Evolutionary conservation across 345 rosid genomes (phyloP).

Genomic region (Populus simonii): DNA sequence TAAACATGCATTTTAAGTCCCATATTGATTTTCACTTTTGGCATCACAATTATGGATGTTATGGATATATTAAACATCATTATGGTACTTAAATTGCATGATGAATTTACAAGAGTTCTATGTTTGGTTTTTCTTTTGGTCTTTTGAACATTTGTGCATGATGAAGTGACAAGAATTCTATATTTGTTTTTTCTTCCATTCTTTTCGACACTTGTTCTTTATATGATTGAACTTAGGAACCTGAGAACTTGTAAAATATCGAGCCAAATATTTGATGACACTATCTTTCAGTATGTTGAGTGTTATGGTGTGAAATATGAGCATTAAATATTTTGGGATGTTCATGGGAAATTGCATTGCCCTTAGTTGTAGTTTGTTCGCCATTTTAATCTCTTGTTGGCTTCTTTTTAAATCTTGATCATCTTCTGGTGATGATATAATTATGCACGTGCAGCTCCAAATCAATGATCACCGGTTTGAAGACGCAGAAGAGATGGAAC

Average conservation of each 20-base stretch:
- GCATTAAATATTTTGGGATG: background rate
- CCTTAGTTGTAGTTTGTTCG: background rate
- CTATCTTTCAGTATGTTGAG: background rate
- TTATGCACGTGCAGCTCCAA: conserved; percentile 54
- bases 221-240: background rate
- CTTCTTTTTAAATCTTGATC: background rate
- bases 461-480: conserved; percentile 84
- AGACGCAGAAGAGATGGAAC: conserved; percentile 88
- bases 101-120: too few species aligned
- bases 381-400: background rate
- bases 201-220: background rate
- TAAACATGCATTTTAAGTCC: background rate
- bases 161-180: too few species aligned
- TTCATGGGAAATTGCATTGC: background rate
- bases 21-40: background rate
- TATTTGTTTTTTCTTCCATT: background rate
- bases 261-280: background rate
- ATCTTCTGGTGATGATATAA: background rate
- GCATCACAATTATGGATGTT: too few species aligned
- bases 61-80: background rate
- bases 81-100: background rate
- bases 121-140: background rate
- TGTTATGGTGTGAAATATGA: background rate
- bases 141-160: background rate
- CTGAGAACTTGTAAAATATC: background rate